Evolutionary conservation across 805 yeast species (phyloP).

Genomic region (Yamadazyma nakazawae): DNA sequence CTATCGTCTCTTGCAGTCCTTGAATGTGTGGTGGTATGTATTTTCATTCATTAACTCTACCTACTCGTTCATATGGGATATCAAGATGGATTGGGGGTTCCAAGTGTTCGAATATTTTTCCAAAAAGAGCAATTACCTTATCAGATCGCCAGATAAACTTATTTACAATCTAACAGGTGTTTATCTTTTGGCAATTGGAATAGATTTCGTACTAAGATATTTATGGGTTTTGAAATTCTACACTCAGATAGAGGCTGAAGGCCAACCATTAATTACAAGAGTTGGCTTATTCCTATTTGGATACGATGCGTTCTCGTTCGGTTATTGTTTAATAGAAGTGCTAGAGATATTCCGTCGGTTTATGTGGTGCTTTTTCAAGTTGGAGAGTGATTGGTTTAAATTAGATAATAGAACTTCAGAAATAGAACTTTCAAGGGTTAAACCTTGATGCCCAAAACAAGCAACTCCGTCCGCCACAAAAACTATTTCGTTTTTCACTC

Average conservation of each 20-base stretch:
- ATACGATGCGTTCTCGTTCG: slow-evolving; percentile 43
- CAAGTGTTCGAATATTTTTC: slow-evolving; percentile 43
- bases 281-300: slow-evolving; percentile 34
- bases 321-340: slow-evolving; percentile 64
- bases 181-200: slow-evolving; percentile 55
- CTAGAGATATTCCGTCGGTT: slow-evolving; percentile 81
- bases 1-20: slow-evolving; percentile 15
- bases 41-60: slow-evolving; percentile 58
- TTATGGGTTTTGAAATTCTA: slow-evolving; percentile 67
- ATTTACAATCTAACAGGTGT: slow-evolving; percentile 15
- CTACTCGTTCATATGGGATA: slow-evolving; percentile 87
- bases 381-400: slow-evolving; percentile 69
- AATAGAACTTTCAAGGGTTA: slow-evolving; percentile 1
- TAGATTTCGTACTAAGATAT: slow-evolving; percentile 68
- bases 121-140: slow-evolving; percentile 9
- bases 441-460: neutral
- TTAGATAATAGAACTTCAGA: slow-evolving; percentile 12
- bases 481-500: neutral
- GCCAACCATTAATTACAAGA: slow-evolving; percentile 13
- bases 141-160: slow-evolving; percentile 21
- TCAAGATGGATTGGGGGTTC: slow-evolving; percentile 84
- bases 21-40: slow-evolving; percentile 43
- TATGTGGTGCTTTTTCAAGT: slow-evolving; percentile 82
- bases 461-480: neutral
- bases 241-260: slow-evolving; percentile 27